Conservation (phyloP, 805 yeast species). For the Saccharomycopsis sp. region DNA sequence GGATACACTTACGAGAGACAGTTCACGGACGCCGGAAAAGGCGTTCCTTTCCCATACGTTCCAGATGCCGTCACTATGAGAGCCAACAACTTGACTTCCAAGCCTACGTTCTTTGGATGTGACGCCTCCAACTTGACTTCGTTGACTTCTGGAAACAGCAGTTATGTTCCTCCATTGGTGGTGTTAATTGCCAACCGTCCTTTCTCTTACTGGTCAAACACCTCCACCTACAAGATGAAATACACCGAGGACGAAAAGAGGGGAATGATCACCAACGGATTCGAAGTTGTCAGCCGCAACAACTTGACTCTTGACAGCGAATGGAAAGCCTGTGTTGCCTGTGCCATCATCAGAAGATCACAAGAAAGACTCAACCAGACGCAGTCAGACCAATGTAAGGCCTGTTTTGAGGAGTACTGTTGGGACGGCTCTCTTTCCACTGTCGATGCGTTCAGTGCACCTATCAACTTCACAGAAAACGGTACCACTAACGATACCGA, state of each 20-base stretch:
- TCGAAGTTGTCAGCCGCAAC: constrained; percentile 56
- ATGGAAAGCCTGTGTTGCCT: constrained; percentile 70
- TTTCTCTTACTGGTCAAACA: constrained; percentile 56
- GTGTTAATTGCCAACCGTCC: constrained; percentile 75
- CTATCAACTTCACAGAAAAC: constrained; percentile 12
- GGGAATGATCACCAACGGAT: constrained; percentile 66
- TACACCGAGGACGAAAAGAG: constrained; percentile 52
- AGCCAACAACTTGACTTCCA: constrained; percentile 52
- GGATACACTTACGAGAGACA: constrained; percentile 53
- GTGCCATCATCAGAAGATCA: constrained; percentile 76
- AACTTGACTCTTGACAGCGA: constrained; percentile 63
- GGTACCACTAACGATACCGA: constrained; percentile 14
- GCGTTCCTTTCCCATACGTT: constrained; percentile 62
- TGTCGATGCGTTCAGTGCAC: not conserved
- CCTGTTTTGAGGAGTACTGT: constrained; percentile 69
- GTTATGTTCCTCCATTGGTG: constrained; percentile 59
- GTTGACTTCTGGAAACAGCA: constrained; percentile 27
- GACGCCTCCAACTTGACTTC: constrained; percentile 54
- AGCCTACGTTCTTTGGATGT: constrained; percentile 82
- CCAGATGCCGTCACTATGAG: constrained; percentile 62
- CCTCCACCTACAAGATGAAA: constrained; percentile 63
- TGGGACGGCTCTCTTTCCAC: constrained; percentile 50
- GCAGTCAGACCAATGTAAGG: constrained; percentile 58
- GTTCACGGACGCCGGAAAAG: constrained; percentile 45
- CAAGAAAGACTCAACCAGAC: constrained; percentile 58